Percentiles rank a stretch among this genome's conserved stretches.
phyloP scores from a whole-genome alignment of 495 filamentous ascomycete species.

The Lepidopterella palustris region DNA sequence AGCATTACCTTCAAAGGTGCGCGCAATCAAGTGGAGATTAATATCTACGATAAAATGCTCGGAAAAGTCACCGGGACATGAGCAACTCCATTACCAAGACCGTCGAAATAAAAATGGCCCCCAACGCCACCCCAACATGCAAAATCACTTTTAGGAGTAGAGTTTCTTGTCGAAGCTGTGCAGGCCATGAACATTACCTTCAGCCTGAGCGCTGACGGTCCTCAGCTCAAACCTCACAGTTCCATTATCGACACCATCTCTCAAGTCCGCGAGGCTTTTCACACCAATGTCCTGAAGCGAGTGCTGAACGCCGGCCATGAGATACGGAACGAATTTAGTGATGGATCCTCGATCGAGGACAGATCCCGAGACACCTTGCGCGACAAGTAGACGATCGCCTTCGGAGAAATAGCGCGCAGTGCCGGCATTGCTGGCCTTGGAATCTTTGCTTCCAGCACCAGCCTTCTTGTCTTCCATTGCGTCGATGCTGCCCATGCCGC shows the following conservation, averaged over 20 bases:
- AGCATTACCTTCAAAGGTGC: too few relatives aligned
- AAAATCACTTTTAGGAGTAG: conserved; percentile 57
- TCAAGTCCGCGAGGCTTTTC: conserved; percentile 66
- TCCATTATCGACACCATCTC: conserved; percentile 67
- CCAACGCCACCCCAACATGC: neutral
- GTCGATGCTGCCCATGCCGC: conserved; percentile 97
- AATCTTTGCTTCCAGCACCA: conserved; percentile 55
- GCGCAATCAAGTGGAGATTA: too few relatives aligned
- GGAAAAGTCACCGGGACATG: too few relatives aligned
- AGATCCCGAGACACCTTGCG: conserved; percentile 83
- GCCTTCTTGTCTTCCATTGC: conserved; percentile 99
- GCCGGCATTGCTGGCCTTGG: conserved; percentile 86
- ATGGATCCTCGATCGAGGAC: conserved; percentile 72
- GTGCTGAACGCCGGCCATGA: conserved; percentile 92
- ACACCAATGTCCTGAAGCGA: conserved; percentile 92
- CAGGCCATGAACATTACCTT: conserved; percentile 92
- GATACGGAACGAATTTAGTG: conserved; percentile 91
- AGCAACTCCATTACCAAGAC: too few relatives aligned
- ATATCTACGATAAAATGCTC: too few relatives aligned
- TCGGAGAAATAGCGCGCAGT: conserved; percentile 98
- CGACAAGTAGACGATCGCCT: conserved; percentile 86
- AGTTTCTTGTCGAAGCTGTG: conserved; percentile 99
- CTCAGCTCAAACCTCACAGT: conserved; percentile 86
- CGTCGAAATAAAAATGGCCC: too few relatives aligned
- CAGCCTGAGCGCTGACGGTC: conserved; percentile 87